Conservation (phyloP, 2,329 filamentous ascomycete species). For the Alternaria sp. region DNA sequence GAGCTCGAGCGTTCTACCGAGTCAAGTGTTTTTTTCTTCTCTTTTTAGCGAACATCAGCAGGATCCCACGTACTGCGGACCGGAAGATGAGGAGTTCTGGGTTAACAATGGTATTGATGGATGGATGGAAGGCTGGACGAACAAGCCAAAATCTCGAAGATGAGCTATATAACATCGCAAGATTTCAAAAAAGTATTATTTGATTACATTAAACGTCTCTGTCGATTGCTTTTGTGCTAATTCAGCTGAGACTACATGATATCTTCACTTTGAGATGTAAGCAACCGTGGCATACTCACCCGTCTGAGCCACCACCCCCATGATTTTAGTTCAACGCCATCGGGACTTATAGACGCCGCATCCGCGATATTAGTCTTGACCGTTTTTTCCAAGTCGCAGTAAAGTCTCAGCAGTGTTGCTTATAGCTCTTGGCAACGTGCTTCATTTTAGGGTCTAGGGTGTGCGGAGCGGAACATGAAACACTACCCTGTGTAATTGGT, state of each 20-base stretch:
- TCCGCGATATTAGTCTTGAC: neutral
- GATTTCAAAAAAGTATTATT: conserved; percentile 16
- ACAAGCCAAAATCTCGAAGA: neutral
- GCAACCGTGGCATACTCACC: no score
- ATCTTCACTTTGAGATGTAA: no score
- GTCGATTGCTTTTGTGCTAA: no score
- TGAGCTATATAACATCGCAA: conserved; percentile 1
- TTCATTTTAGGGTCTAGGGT: neutral
- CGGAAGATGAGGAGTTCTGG: conserved; percentile 19
- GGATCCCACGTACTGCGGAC: conserved; percentile 14
- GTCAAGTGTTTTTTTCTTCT: neutral
- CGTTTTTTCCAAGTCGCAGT: conserved; percentile 28
- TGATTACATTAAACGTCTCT: neutral
- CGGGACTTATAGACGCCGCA: neutral
- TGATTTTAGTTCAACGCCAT: neutral
- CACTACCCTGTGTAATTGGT: neutral
- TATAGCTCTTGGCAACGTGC: conserved; percentile 26
- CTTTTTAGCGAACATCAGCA: conserved; percentile 21
- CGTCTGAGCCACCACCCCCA: no score
- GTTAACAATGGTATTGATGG: conserved; percentile 2
- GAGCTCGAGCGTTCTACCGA: neutral
- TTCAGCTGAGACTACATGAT: no score
- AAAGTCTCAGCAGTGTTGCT: conserved; percentile 32
- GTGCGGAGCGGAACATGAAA: conserved; percentile 28
- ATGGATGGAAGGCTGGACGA: conserved; percentile 3